These are phyloP conservation scores for Stylosanthes scabra DNA, from an alignment of 331 rosid genomes.

Conservation along the genomic window DNA sequence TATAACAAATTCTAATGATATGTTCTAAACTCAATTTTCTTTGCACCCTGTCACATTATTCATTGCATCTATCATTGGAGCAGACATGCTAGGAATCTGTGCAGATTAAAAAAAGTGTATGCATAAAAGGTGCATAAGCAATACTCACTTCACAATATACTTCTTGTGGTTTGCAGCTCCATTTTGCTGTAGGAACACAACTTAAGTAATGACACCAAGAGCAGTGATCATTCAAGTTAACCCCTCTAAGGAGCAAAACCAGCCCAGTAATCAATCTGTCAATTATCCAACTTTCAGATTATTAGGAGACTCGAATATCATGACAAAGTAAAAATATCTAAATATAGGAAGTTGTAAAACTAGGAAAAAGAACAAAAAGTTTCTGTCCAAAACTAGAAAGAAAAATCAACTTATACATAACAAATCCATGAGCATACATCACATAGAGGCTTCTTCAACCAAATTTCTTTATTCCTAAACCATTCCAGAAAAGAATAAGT, in stretches of 20 bases:
- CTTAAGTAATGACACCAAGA: conserved; percentile 92
- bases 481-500: conserved; percentile 17
- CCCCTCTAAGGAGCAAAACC: conserved; percentile 64
- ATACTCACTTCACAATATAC: conserved; percentile 66
- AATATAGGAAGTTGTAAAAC: conserved; percentile 4
- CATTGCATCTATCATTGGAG: background rate
- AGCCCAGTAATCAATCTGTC: conserved; percentile 66
- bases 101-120: background rate
- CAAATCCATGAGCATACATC: background rate
- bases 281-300: conserved; percentile 34
- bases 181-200: conserved; percentile 83
- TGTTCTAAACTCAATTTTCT: background rate
- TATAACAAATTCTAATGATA: background rate
- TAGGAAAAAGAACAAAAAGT: background rate
- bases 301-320: conserved; percentile 3
- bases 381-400: background rate
- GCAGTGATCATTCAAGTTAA: conserved; percentile 70
- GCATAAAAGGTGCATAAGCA: conserved; percentile 5
- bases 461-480: conserved; percentile 19
- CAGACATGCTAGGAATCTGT: conserved; percentile 17
- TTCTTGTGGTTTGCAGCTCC: conserved; percentile 68
- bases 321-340: background rate
- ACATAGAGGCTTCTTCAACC: background rate
- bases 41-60: conserved; percentile 9
- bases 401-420: background rate